Evolutionary conservation across 352 stramenopile species (phyloP), one percentile per base, ranked within the genome.

Genomic region (Pythium monospermum): DNA sequence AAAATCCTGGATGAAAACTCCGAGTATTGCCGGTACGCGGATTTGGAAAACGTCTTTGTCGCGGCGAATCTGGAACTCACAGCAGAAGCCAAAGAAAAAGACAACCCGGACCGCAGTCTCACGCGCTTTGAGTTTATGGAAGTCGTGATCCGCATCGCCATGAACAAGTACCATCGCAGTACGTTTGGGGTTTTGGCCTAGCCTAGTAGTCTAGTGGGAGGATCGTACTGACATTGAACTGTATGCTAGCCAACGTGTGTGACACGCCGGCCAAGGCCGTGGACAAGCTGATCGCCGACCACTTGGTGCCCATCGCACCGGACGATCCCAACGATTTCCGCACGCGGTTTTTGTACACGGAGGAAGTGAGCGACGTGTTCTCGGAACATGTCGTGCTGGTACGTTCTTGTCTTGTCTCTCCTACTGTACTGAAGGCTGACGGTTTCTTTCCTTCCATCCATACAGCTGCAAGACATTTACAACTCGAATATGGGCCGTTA

Each of bases 1-100:
- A 48, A 55, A 25, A 84, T 90, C 41, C 40, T 90, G 35, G 78
- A 90, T 61, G 78, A 90, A 19, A 48, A 18, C 19, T 90, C 78
- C 1, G 78, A 90, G 31, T 84, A 70, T 31, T 90, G 78, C 53
- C 76, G 71, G 31, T 46, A 69, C 12, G 73, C 76, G 5, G 78
- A 90, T 58, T 65, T 85, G 11, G 78, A 90, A 50, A 90, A 90
- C 50, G 68, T 90, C n/a, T 90, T 90, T 42, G 78, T 90, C 13
- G 78, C 78, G 2, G 78, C 78, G 13, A 90, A 90, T 38, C 68
- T 90, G 1, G 78, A 90, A 59, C 68, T 90, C 42, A 90, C 78
- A 4, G 67, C 83, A 38, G 78, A 90, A 18, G 78, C 75, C 6
- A 90, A 90, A 41, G 76, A 85, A 50, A 85, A 86, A 35, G 78